Conservation (phyloP, 75 land plant species). For the Chamaecyparis obtusa region DNA sequence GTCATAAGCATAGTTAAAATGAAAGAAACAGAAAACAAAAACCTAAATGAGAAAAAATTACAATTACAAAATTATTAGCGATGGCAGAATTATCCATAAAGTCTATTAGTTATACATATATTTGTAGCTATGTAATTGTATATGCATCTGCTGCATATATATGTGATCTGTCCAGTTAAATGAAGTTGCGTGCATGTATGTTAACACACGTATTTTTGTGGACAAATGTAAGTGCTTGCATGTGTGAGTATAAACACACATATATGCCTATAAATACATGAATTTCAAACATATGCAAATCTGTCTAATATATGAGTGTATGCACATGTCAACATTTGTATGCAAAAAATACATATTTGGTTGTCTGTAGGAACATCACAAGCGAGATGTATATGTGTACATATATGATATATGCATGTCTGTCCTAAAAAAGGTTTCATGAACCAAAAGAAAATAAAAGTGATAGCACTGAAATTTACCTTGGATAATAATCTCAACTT, state of each 20-base stretch:
- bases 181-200: too few relatives aligned
- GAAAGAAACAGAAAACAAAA: not conserved
- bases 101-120: not conserved
- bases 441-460: not conserved
- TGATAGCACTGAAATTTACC: conserved; percentile 32
- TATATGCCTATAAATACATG: not conserved
- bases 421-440: not conserved
- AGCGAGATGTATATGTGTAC: not conserved
- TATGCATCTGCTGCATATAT: not conserved
- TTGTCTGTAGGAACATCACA: not conserved
- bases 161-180: too few relatives aligned
- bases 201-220: not conserved
- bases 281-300: not conserved
- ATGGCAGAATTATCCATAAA: not conserved
- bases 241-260: not conserved
- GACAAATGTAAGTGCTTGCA: not conserved
- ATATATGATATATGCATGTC: not conserved
- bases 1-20: not conserved
- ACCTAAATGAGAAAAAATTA: not conserved
- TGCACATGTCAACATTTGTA: not conserved
- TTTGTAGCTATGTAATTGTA: not conserved
- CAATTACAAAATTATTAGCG: not conserved
- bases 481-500: conserved; percentile 56
- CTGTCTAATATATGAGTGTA: not conserved
- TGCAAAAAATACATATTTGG: not conserved